These are phyloP conservation scores for Tetrapisispora pingtungensis DNA, from an alignment of 805 yeast genomes.

Conservation along the genomic window DNA sequence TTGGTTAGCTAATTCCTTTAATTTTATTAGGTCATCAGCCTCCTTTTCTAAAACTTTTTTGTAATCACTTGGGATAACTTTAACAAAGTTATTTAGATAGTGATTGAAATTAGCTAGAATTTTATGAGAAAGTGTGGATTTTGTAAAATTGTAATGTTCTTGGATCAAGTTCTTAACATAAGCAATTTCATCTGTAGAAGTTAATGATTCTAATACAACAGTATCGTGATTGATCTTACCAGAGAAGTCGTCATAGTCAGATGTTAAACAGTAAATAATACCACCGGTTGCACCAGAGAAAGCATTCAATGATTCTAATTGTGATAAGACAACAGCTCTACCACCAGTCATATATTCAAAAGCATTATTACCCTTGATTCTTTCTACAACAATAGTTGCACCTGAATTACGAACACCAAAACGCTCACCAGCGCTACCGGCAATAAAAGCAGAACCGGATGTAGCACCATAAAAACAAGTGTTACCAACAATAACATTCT, in stretches of 20 bases:
- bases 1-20: slow-evolving; percentile 46
- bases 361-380: slow-evolving; percentile 91
- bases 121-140: slow-evolving; percentile 79
- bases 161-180: slow-evolving; percentile 86
- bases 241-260: slow-evolving; percentile 78
- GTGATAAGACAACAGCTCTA: slow-evolving; percentile 84
- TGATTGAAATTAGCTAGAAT: slow-evolving; percentile 82
- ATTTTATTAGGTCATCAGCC: slow-evolving; percentile 56
- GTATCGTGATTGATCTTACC: slow-evolving; percentile 71
- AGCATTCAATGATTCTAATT: slow-evolving; percentile 80
- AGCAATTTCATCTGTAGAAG: slow-evolving; percentile 88
- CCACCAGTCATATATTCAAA: slow-evolving; percentile 99
- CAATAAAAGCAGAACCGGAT: slow-evolving; percentile 82
- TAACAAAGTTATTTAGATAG: slow-evolving; percentile 78
- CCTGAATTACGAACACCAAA: slow-evolving; percentile 98
- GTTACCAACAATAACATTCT: slow-evolving; percentile 92
- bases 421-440: slow-evolving; percentile 98
- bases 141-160: slow-evolving; percentile 92
- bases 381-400: slow-evolving; percentile 93
- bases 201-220: slow-evolving; percentile 66
- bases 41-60: slow-evolving; percentile 79
- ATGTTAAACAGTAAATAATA: slow-evolving; percentile 90
- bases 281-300: slow-evolving; percentile 99
- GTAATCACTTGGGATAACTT: slow-evolving; percentile 87
- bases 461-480: slow-evolving; percentile 98